Evolutionary conservation across 2,329 filamentous ascomycete species (phyloP), one percentile per base, ranked within the genome.

Genomic region (Bipolaris bicolor): DNA sequence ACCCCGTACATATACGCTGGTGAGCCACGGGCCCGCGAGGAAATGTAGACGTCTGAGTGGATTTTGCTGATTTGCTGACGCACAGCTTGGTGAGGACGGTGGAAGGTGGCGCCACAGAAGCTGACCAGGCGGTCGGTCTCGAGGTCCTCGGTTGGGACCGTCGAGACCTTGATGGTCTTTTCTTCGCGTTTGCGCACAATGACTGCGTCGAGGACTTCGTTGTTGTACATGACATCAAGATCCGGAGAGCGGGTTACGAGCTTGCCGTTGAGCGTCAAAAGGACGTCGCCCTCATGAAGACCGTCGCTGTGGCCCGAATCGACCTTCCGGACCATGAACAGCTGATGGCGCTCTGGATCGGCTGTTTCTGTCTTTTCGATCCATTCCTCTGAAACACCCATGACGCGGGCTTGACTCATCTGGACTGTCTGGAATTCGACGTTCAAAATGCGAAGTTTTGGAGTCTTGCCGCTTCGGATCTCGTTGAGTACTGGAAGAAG

Each of bases 271-370:
- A 99, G 81, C 0, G 91, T 96, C 58, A 99, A 84, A 56, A 99
- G 88, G 50, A 99, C 89, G 73, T 99, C 95, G 49, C 93, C 92
- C 79, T 99, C 96, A 29, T 91, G 83, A 15, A 99, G 83, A 15
- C 88, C 85, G 47, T 84, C 82, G n/a, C 78, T 77, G 68, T 75
- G 84, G 20, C 85, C 85, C 44, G 86, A 88, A 67, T 89, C 82
- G 59, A 96, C 89, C 80, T 99, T 99, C 69, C 92, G 90, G 29
- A 99, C 92, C 90, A 99, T 97, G 81, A 99, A 99, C 36, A 99
- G 86, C 78, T 99, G 95, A 73, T 99, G 95, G 56, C 92, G 90
- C 49, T 95, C 89, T 37, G 91, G 90, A 76, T 99, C 97, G 61
- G 92, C 91, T 64, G 88, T 83, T 51, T 95, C 89, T 2, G 97